Evolutionary conservation across 2,329 filamentous ascomycete species (phyloP), one percentile per base, ranked within the genome.

Genomic region (Lasiodiplodia theobromae): DNA sequence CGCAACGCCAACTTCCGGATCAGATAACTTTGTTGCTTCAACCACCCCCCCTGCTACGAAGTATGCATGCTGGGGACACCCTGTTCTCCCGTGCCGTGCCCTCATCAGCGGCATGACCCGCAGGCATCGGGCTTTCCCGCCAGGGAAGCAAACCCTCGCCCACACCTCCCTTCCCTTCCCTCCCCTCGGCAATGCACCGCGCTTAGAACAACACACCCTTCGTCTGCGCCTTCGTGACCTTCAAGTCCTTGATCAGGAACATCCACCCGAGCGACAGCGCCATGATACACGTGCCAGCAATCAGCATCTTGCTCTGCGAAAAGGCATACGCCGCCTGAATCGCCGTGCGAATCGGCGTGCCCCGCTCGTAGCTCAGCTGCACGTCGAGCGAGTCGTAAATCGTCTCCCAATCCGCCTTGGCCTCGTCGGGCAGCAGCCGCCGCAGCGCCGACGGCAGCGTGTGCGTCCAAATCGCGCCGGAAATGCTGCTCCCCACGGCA

Each of bases 391-490:
- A 82, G 38, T 84, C 82, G 71, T 88, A 87, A 52, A 90, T 81
- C 0, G 66, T 66, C 25, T 69, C 68, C 16, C 70, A 67, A 5
- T 78, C 83, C 47, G 75, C 73, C 74, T 83, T 82, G 34, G 73
- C 76, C 0, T 77, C 76, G 8, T 82, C 69, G 8, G 88, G 87
- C 0, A 90, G 80, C 16, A 72, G 73, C 21, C 71, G 72, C 62
- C 69, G 73, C 18, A 91, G 80, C n/a, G 83, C 83, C 16, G 79
- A 77, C 4, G 84, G 85, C 72, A 92, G 86, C 1, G 86, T 84
- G 69, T 85, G 83, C 0, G 86, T 88, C 89, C 89, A 92, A 70
- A 92, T 87, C 10, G 89, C 88, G 0, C 84, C 85, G 0, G 89
- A 85, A 57, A 92, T 84, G 8, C 88, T 85, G 21, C 70, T 75